Evolutionary conservation across 2,329 filamentous ascomycete species (phyloP).

Genomic region (Aureobasidium melanogenum): DNA sequence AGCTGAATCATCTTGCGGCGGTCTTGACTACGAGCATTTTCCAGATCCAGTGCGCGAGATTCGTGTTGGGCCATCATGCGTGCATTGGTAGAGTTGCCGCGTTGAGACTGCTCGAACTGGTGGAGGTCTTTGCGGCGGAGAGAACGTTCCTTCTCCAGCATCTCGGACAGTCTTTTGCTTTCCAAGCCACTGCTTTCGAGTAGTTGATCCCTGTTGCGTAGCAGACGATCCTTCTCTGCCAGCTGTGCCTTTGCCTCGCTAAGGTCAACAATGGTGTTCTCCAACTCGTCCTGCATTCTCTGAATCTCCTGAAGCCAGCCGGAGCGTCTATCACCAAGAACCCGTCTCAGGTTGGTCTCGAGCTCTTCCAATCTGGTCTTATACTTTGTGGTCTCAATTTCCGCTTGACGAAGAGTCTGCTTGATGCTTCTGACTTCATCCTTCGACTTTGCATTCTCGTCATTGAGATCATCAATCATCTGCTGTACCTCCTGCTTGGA

Average conservation of each 20-base stretch:
- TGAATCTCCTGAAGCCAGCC: conserved; percentile 75
- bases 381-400: conserved; percentile 84
- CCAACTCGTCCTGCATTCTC: conserved; percentile 80
- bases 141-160: conserved; percentile 84
- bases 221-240: conserved; percentile 81
- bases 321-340: conserved; percentile 75
- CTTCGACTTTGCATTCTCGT: conserved; percentile 69
- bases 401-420: conserved; percentile 72
- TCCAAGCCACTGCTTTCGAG: conserved; percentile 86
- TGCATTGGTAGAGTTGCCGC: conserved; percentile 78
- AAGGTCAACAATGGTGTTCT: conserved; percentile 73
- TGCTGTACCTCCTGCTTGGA: conserved; percentile 95
- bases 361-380: conserved; percentile 84
- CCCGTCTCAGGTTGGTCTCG: conserved; percentile 78
- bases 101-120: conserved; percentile 80
- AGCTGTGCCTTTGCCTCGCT: conserved; percentile 68
- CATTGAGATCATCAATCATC: conserved; percentile 85
- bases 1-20: conserved; percentile 66
- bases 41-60: conserved; percentile 74
- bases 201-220: conserved; percentile 80
- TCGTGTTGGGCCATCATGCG: conserved; percentile 80
- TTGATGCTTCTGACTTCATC: conserved; percentile 77
- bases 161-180: conserved; percentile 70
- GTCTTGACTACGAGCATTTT: conserved; percentile 68
- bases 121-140: conserved; percentile 78